A percentile compares a stretch with the other conserved stretches of the same genome.
Evolutionary conservation across 2,329 filamentous ascomycete genomes (phyloP).

Genomic region (Sporothrix globosa): DNA sequence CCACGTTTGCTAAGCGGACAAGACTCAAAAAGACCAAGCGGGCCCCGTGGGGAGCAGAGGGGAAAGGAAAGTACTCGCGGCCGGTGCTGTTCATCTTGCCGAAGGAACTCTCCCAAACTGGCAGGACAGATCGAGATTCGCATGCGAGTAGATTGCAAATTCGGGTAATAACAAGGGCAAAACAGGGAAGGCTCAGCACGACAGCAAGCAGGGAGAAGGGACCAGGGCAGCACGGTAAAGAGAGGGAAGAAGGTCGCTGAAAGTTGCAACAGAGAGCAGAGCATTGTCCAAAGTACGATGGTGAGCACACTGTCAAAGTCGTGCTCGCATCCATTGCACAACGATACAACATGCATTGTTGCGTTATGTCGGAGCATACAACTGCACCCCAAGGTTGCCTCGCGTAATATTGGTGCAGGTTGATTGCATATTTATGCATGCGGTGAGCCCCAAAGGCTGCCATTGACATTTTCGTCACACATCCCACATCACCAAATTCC

Average conservation of each 20-base stretch:
- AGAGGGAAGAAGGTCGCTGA: too few relatives aligned
- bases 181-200: not conserved
- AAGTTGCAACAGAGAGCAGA: not conserved
- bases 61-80: not conserved
- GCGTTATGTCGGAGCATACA: not conserved
- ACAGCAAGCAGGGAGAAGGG: not conserved
- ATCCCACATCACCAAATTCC: not conserved
- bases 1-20: conserved; percentile 19
- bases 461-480: conserved; percentile 1
- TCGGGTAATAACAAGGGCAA: not conserved
- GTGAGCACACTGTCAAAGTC: conserved; percentile 1
- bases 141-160: conserved; percentile 19
- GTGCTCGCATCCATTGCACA: too few relatives aligned
- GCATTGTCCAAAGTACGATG: conserved; percentile 4
- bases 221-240: not conserved
- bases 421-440: conserved; percentile 23
- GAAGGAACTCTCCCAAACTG: not conserved
- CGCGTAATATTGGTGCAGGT: conserved; percentile 19
- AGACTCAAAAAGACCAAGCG: not conserved
- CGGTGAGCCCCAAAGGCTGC: conserved; percentile 17
- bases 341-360: too few relatives aligned
- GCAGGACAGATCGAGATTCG: conserved; percentile 27
- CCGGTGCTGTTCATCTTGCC: not conserved
- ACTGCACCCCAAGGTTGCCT: not conserved
- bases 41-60: not conserved